Evolutionary conservation across 1,284 basidiomycete species (phyloP), one percentile per base, ranked within the genome.

Genomic region (Paramarasmius palmivorus): DNA sequence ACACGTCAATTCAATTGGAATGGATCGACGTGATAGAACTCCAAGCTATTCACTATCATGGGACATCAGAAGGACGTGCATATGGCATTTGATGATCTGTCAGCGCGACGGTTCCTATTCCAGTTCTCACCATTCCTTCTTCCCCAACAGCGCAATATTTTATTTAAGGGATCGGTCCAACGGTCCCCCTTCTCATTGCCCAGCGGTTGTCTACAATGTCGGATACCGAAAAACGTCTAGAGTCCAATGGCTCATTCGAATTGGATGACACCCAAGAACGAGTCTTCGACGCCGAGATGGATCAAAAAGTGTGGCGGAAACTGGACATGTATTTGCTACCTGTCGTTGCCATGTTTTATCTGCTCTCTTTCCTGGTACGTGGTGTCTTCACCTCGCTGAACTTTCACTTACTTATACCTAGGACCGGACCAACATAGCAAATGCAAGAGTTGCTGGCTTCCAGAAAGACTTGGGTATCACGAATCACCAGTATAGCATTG

Each of bases 391-490:
- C 7, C 39, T 50, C 38, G 35, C 8, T 17, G 4, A 20, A 20
- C 9, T 35, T 42, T 22, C 12, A 20, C 25, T 38, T 53, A n/a
- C n/a, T n/a, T n/a, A n/a, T n/a, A n/a, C n/a, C 8, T 47, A 72
- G 72, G 74, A 75, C 59, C 68, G 77, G 25, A 78, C 77, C 14
- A 84, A 84, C 57, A 69, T 85, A 34, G 76, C 78, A 8, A 85
- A 86, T 59, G 84, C 84, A 29, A 73, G 78, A 2, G 72, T 84
- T 1, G 83, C 83, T 7, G 83, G 83, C 6, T 64, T 86, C 26
- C 77, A 81, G 59, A 76, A 68, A 38, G 74, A 78, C 42, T 69
- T 87, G 36, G 58, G 72, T n/a, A 73, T 86, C 67, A 72, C 75
- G 2, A 76, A 81, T 41, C 63, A 74, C 32, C 73, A 81, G 68